A percentile compares a stretch with the other conserved stretches of the same genome.
Conservation (phyloP, 106 monocot genomes). For the Allium fistulosum region DNA sequence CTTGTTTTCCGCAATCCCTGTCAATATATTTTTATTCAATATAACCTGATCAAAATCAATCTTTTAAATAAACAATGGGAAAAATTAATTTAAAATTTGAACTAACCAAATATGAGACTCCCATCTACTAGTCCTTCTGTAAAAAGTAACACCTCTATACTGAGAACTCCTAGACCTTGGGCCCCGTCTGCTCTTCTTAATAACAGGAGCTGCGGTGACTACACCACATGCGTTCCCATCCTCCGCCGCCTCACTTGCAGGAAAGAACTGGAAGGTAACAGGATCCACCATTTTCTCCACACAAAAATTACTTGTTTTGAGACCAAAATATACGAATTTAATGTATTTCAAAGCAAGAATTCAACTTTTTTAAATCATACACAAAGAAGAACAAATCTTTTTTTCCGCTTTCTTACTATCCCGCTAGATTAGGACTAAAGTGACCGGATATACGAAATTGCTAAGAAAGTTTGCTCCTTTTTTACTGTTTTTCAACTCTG, state of each 20-base stretch:
- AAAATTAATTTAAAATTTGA: not conserved
- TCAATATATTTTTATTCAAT: slow-evolving; percentile 4
- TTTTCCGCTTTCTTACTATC: too few species aligned
- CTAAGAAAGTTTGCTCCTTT: slow-evolving; percentile 6
- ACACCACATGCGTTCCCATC: not conserved
- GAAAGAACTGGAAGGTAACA: slow-evolving; percentile 62
- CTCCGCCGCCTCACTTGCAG: not conserved
- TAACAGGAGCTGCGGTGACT: slow-evolving; percentile 15
- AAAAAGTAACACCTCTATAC: slow-evolving; percentile 65
- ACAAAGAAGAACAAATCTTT: too few species aligned
- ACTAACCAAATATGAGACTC: slow-evolving; percentile 64
- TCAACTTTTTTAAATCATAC: too few species aligned
- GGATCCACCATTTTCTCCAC: slow-evolving; percentile 6
- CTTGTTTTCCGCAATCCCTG: slow-evolving; percentile 88
- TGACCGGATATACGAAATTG: too few species aligned
- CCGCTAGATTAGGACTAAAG: too few species aligned
- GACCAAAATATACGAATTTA: too few species aligned
- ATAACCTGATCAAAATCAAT: not conserved
- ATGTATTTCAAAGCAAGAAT: too few species aligned
- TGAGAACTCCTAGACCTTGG: slow-evolving; percentile 60
- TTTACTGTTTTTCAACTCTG: not conserved
- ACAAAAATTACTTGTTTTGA: not conserved
- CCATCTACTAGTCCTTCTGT: slow-evolving; percentile 62
- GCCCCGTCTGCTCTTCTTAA: slow-evolving; percentile 65
- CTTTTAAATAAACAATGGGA: not conserved